Percentiles rank a stretch among this genome's conserved stretches.
Evolutionary conservation across 1,139 yeast genomes (phyloP).

Genomic region (Zygoascus hellenicus): DNA sequence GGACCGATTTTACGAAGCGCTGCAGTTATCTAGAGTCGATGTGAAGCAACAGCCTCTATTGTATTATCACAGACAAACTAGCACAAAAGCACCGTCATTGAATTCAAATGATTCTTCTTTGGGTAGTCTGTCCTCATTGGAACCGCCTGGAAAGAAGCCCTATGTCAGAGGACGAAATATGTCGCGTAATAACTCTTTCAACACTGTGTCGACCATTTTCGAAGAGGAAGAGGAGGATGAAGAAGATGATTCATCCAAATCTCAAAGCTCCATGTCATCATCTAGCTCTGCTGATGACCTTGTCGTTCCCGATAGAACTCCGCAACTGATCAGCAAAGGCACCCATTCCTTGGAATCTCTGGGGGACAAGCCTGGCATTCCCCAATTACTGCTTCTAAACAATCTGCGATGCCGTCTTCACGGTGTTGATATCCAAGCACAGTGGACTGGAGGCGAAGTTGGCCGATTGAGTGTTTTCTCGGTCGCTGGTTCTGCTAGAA

Average conservation of each 20-base stretch:
- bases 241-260: neutral
- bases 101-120: constrained; percentile 23
- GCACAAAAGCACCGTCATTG: constrained; percentile 21
- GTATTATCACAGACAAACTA: constrained; percentile 14
- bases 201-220: constrained; percentile 4
- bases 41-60: constrained; percentile 23
- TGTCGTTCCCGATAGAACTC: neutral
- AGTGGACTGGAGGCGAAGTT: constrained; percentile 21
- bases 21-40: constrained; percentile 23
- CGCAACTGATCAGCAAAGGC: neutral
- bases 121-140: constrained; percentile 21
- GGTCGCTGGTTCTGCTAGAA: constrained; percentile 18
- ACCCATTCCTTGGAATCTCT: neutral
- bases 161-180: constrained; percentile 1
- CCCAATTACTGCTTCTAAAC: constrained; percentile 24
- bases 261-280: constrained; percentile 2
- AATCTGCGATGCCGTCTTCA: constrained; percentile 24
- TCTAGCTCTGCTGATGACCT: neutral
- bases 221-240: constrained; percentile 10
- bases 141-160: constrained; percentile 2
- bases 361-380: constrained; percentile 7
- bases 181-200: neutral
- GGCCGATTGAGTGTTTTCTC: constrained; percentile 24
- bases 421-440: constrained; percentile 18
- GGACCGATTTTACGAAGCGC: constrained; percentile 24